Evolutionary conservation across 179 eudicot species (phyloP), one percentile per base, ranked within the genome.

Genomic region (Silene noctiflora): DNA sequence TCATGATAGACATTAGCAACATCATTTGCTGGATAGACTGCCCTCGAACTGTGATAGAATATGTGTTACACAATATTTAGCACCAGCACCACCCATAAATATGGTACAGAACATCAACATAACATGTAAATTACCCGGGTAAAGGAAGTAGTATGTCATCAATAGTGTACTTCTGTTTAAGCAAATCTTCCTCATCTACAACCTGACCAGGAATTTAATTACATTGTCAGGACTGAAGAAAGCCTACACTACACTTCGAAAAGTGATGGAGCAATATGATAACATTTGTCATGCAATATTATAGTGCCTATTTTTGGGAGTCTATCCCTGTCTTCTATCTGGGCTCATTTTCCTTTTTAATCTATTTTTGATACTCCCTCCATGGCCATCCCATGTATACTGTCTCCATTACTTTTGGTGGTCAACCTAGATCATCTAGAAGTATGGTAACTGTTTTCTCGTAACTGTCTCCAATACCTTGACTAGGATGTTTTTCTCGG

Each of bases 101-200:
- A 67, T 76, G 39, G 35, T 20, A 29, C 31, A 48, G 22, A 46
- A n/a, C 65, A 68, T 33, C 19, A 29, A 76, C 9, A 62, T 4
- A 4, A 58, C 72, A 61, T 31, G 63, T 58, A 68, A 64, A 83
- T 83, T 79, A 92, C 98, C 98, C 97, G 58, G 98, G 97, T 81
- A 92, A 81, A 67, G 97, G 97, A 84, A 92, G 96, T 79, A 94
- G 81, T 72, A 94, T 77, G 85, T 94, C 98, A n/a, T 91, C 90
- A 69, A 86, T 67, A 12, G 90, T 83, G 75, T 92, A 94, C 67
- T 73, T 77, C 66, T 90, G 93, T 72, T 91, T 80, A 70, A 75
- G 85, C 73, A 94, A 68, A 83, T 92, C 96, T 77, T 89, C 96
- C 79, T 87, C 88, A 79, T 81, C 84, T n/a, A 94, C 81, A 72